Evolutionary conservation across 2,329 filamentous ascomycete genomes (phyloP).

Genomic region (Fusarium robinianum): DNA sequence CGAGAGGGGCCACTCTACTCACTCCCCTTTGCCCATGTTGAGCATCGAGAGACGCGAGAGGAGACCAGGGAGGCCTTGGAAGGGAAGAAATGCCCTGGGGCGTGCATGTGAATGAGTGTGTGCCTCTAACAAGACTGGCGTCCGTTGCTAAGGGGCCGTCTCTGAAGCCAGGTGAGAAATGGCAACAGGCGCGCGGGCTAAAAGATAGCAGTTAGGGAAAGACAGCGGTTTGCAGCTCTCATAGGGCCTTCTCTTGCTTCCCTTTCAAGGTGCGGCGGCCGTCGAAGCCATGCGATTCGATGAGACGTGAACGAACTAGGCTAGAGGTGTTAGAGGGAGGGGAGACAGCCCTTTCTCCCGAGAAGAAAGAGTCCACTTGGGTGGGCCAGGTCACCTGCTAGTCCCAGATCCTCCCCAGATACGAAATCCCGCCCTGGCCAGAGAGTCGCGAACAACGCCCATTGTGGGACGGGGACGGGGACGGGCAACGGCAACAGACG

Average conservation of each 20-base stretch:
- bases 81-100: no score
- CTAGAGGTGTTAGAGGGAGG: slow-evolving; percentile 19
- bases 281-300: slow-evolving; percentile 34
- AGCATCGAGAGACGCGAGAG: slow-evolving; percentile 1
- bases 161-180: slow-evolving; percentile 16
- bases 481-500: slow-evolving; percentile 15
- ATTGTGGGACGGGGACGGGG: slow-evolving; percentile 15
- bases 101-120: neutral
- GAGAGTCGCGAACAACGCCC: slow-evolving; percentile 22
- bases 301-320: slow-evolving; percentile 21
- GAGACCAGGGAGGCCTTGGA: neutral
- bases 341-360: slow-evolving; percentile 27
- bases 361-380: slow-evolving; percentile 27
- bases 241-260: slow-evolving; percentile 27
- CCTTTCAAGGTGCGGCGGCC: slow-evolving; percentile 23
- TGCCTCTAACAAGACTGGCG: no score
- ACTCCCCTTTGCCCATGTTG: slow-evolving; percentile 1
- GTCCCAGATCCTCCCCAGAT: slow-evolving; percentile 36
- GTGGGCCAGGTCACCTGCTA: slow-evolving; percentile 37
- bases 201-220: slow-evolving; percentile 26
- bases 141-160: slow-evolving; percentile 11
- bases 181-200: slow-evolving; percentile 27
- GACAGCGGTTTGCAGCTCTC: slow-evolving; percentile 31
- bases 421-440: slow-evolving; percentile 26
- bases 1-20: slow-evolving; percentile 12